Percentiles rank a stretch among this genome's conserved stretches.
phyloP scores from a whole-genome alignment of 371 early-diverging fungal species.

The Umbelopsis sp. region DNA sequence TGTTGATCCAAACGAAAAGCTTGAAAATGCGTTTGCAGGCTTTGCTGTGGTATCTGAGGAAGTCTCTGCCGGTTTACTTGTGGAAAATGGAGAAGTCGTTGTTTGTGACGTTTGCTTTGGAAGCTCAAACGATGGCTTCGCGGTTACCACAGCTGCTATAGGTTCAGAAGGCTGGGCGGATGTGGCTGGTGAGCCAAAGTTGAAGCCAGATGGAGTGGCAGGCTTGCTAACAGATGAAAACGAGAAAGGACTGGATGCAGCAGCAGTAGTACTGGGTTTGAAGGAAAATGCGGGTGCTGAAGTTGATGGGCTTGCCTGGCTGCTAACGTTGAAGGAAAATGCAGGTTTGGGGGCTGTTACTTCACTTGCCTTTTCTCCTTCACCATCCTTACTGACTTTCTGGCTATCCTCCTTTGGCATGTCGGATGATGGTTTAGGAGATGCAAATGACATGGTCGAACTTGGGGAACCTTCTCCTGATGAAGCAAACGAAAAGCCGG shows the following conservation, averaged over 20 bases:
- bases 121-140: too few relatives aligned
- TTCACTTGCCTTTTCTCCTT: background rate
- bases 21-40: background rate
- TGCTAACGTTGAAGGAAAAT: constrained; percentile 15
- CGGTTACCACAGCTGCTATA: background rate
- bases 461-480: background rate
- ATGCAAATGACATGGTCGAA: background rate
- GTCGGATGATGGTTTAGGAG: background rate
- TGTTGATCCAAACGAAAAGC: background rate
- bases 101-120: background rate
- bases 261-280: background rate
- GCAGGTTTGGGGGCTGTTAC: constrained; percentile 6
- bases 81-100: background rate
- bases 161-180: constrained; percentile 13
- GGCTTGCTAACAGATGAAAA: background rate
- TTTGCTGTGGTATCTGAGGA: background rate
- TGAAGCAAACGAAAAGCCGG: constrained; percentile 11
- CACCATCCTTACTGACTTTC: background rate
- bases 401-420: background rate
- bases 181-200: constrained; percentile 23
- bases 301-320: background rate
- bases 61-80: too few relatives aligned
- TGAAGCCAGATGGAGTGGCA: constrained; percentile 19
- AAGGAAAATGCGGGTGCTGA: constrained; percentile 17
- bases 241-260: background rate